Base-by-base conservation (phyloP, 805 yeast genomes). In the Saturnispora kantuleensis region DNA sequence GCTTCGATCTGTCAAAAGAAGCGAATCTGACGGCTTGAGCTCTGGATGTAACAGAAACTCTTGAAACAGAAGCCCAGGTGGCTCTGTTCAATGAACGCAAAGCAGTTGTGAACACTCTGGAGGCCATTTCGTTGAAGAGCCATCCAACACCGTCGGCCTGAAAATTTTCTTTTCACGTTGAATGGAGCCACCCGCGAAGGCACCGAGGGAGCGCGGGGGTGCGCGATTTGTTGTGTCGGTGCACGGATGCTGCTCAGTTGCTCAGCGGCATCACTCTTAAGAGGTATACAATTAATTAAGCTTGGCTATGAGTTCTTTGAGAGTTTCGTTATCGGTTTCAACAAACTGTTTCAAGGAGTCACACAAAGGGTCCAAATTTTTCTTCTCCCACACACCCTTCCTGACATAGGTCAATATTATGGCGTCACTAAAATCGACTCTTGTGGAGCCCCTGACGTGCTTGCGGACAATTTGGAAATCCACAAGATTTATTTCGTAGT, bases 1-100 rank as follows among this genome's bases (percentile, higher is more conserved):
- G 97, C 74, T 93, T 93, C 56, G 88, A 74, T 73, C 98, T 90
- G 68, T 84, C 84, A 65, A 90, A 93, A 41, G 90, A 76, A 8
- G 95, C 95, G 48, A 48, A 55, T 58, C 65, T 60, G 38, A 56
- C 57, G 40, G 52, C 50, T 21, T 21, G 26, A 32, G 60, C 48
- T 40, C 48, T 53, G 42, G 54, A 50, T 18, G 48, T 45, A 45
- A 47, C 32, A 28, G 50, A 43, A 45, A 47, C 30, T 38, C 35
- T 52, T 45, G 51, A 49, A 42, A 46, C 49, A 42, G 47, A 32
- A 38, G 49, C 50, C 48, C 45, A 54, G 47, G 43, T 52, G 47
- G 47, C 44, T 52, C 62, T 58, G 54, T 59, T 58, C 32, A 56
- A 40, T 17, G 58, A 47, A 51, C 58, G 56, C 41, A 58, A 51